Conservation (phyloP, 805 yeast genomes). For the Myxozyma lipomycoides region DNA sequence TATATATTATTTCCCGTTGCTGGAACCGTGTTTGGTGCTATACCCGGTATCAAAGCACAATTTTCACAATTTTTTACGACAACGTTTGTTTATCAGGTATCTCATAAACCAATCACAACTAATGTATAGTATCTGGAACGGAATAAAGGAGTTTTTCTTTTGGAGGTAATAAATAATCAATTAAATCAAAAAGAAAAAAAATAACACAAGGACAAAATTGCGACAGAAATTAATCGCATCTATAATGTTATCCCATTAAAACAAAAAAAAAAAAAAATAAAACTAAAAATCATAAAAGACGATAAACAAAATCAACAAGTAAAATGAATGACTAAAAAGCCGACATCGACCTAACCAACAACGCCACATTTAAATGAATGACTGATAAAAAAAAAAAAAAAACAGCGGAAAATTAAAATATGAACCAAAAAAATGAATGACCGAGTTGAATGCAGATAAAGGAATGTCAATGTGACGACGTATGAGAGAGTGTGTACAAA, state of each 20-base stretch:
- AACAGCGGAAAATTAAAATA: too few species aligned
- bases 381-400: too few species aligned
- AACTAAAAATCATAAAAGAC: too few species aligned
- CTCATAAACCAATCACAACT: slow-evolving; percentile 18
- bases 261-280: not conserved
- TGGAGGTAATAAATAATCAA: not conserved
- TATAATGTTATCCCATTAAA: not conserved
- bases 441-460: too few species aligned
- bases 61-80: slow-evolving; percentile 26
- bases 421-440: too few species aligned
- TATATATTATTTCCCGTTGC: slow-evolving; percentile 28
- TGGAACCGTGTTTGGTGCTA: slow-evolving; percentile 29
- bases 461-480: too few species aligned
- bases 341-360: too few species aligned
- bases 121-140: not conserved
- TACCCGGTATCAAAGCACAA: slow-evolving; percentile 27
- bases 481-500: too few species aligned
- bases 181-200: not conserved
- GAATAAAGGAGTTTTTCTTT: not conserved
- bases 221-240: not conserved
- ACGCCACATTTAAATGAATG: too few species aligned
- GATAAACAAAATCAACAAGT: too few species aligned
- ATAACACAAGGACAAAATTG: not conserved
- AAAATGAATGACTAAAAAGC: too few species aligned
- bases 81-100: slow-evolving; percentile 20